A percentile compares a stretch with the other conserved stretches of the same genome.
Conservation (phyloP, 2,329 filamentous ascomycete species). For the Microdochium trichocladiopsis region DNA sequence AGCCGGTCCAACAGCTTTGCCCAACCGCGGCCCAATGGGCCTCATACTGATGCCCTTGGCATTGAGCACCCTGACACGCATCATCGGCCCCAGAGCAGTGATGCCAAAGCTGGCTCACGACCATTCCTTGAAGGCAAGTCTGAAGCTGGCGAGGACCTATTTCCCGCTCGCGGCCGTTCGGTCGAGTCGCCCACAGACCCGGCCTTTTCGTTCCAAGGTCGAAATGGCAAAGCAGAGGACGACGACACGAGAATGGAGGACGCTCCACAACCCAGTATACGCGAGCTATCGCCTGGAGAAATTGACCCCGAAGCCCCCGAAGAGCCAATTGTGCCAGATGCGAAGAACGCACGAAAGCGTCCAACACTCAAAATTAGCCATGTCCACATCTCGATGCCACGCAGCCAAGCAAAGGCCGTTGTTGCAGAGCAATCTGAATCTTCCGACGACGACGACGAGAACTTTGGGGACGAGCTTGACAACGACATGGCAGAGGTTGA, state of each 20-base stretch:
- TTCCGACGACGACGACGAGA: constrained; percentile 35
- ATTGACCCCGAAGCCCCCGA: constrained; percentile 1
- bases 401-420: constrained; percentile 21
- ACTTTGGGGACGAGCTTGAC: constrained; percentile 48
- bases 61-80: constrained; percentile 34
- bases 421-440: constrained; percentile 40
- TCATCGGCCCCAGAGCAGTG: constrained; percentile 44
- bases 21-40: constrained; percentile 25
- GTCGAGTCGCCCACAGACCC: neutral
- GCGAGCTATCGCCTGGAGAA: constrained; percentile 4
- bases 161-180: neutral
- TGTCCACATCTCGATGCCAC: constrained; percentile 31
- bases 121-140: neutral
- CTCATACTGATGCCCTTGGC: constrained; percentile 25
- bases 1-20: constrained; percentile 43
- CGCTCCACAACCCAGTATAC: neutral
- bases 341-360: constrained; percentile 1
- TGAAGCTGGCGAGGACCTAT: neutral
- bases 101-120: constrained; percentile 38
- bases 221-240: neutral
- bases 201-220: neutral
- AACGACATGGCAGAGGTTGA: constrained; percentile 45
- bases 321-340: constrained; percentile 5
- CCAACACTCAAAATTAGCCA: constrained; percentile 12
- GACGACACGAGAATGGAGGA: neutral